Evolutionary conservation across 2,329 filamentous ascomycete genomes (phyloP).

Genomic region (Trichoderma lentiforme): DNA sequence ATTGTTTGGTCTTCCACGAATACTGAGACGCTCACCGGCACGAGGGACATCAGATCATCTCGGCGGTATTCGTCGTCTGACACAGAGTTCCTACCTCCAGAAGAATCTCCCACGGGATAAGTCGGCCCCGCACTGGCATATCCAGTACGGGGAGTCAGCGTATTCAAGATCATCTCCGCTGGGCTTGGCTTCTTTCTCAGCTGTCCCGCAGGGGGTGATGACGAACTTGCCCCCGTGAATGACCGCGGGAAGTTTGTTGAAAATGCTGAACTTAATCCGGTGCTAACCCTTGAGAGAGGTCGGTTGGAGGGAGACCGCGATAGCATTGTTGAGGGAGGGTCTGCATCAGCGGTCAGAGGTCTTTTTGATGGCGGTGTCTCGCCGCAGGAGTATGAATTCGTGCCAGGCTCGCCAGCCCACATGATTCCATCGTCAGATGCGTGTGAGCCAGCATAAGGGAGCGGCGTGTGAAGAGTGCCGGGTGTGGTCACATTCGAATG

Average conservation of each 20-base stretch:
- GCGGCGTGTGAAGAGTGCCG: slow-evolving; percentile 53
- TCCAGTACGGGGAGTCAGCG: slow-evolving; percentile 45
- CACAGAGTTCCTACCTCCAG: slow-evolving; percentile 48
- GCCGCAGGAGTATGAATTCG: slow-evolving; percentile 58
- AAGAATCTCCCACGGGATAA: slow-evolving; percentile 44
- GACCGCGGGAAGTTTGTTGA: slow-evolving; percentile 53
- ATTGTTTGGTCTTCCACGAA: slow-evolving; percentile 59
- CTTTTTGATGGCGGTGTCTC: slow-evolving; percentile 58
- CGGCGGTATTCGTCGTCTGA: slow-evolving; percentile 52
- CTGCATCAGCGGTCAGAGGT: slow-evolving; percentile 44
- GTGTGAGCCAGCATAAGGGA: slow-evolving; percentile 53
- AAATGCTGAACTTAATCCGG: slow-evolving; percentile 53
- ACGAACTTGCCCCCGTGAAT: slow-evolving; percentile 38
- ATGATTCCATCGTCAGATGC: slow-evolving; percentile 51
- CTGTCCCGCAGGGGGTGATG: slow-evolving; percentile 42
- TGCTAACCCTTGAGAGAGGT: slow-evolving; percentile 51
- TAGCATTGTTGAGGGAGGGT: slow-evolving; percentile 47
- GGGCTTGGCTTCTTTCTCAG: slow-evolving; percentile 57
- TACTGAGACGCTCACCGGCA: slow-evolving; percentile 51
- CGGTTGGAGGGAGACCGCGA: slow-evolving; percentile 59
- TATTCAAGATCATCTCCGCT: slow-evolving; percentile 57
- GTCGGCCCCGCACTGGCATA: slow-evolving; percentile 52
- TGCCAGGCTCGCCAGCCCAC: slow-evolving; percentile 53
- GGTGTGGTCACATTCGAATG: slow-evolving; percentile 57
- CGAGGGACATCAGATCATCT: slow-evolving; percentile 45